Conservation (phyloP, 371 early-diverging fungal species). For the Apophysomyces ossiformis region DNA sequence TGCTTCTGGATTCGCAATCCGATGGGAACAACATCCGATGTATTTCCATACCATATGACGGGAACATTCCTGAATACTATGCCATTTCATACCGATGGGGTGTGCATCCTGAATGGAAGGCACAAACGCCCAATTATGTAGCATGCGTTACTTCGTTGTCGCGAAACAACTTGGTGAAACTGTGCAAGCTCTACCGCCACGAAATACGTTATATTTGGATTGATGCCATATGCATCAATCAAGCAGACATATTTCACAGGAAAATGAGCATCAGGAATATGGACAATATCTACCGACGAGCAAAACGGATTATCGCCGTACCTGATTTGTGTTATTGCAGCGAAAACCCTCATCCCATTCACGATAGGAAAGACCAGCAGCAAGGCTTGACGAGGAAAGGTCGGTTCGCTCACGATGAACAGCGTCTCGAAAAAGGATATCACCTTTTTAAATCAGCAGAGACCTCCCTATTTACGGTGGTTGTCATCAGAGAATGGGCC, state of each 20-base stretch:
- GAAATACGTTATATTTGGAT: not conserved
- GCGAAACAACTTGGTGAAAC: not conserved
- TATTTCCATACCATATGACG: too few species aligned
- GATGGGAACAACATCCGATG: too few species aligned
- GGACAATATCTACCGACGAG: not conserved
- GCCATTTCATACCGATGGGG: conserved; percentile 4
- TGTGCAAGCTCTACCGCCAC: not conserved
- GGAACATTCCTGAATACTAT: not conserved
- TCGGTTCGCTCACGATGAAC: not conserved
- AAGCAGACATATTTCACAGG: not conserved
- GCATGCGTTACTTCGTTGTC: not conserved
- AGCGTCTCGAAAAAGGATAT: not conserved
- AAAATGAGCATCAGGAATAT: not conserved
- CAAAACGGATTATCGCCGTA: not conserved
- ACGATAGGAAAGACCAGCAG: not conserved
- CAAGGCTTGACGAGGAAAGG: not conserved
- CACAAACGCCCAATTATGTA: not conserved
- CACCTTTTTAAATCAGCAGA: too few species aligned
- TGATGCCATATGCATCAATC: not conserved
- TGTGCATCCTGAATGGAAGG: not conserved
- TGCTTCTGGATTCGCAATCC: too few species aligned
- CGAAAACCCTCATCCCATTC: not conserved
- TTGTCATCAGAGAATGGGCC: not conserved
- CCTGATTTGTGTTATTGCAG: not conserved
- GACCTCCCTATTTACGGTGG: not conserved